Evolutionary conservation across 306 rosid species (phyloP).

Genomic region (Calophaca sinica): DNA sequence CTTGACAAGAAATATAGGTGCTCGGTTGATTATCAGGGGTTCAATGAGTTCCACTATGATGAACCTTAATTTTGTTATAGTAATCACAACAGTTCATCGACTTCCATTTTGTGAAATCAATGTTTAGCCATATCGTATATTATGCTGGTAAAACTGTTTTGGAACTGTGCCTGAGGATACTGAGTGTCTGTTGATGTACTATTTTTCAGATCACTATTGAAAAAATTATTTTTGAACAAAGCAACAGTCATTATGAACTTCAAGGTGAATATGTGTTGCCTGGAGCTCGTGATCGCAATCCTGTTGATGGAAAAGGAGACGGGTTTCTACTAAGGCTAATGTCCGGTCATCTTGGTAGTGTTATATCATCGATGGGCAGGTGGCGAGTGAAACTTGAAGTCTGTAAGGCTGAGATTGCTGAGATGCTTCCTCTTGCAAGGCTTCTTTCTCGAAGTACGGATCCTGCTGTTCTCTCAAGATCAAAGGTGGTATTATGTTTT

Average conservation of each 20-base stretch:
- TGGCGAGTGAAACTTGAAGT: slow-evolving; percentile 98
- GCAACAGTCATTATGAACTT: slow-evolving; percentile 89
- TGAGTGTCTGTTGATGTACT: slow-evolving; percentile 45
- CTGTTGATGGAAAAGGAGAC: slow-evolving; percentile 60
- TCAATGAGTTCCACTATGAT: slow-evolving; percentile 10
- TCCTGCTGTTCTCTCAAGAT: slow-evolving; percentile 85
- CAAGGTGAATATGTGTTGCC: slow-evolving; percentile 98
- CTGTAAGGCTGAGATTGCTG: slow-evolving; percentile 85
- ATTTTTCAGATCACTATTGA: slow-evolving; percentile 82
- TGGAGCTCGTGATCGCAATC: slow-evolving; percentile 70
- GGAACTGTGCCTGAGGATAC: slow-evolving; percentile 2
- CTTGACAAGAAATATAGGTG: background rate
- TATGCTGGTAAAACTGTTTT: slow-evolving; percentile 25
- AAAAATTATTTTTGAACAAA: slow-evolving; percentile 86
- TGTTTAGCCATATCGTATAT: slow-evolving; percentile 11
- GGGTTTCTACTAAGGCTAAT: slow-evolving; percentile 60
- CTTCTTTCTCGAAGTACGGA: slow-evolving; percentile 86
- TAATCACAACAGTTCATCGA: slow-evolving; percentile 10
- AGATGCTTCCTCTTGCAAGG: slow-evolving; percentile 98
- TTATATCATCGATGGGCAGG: slow-evolving; percentile 94
- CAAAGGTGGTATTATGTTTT: slow-evolving; percentile 72
- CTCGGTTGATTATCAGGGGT: slow-evolving; percentile 18
- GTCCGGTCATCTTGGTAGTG: slow-evolving; percentile 83
- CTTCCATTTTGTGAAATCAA: slow-evolving; percentile 20
- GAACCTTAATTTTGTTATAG: slow-evolving; percentile 20